Evolutionary conservation across 805 yeast species (phyloP), one percentile per base, ranked within the genome.

Genomic region (Starmerella stellata): DNA sequence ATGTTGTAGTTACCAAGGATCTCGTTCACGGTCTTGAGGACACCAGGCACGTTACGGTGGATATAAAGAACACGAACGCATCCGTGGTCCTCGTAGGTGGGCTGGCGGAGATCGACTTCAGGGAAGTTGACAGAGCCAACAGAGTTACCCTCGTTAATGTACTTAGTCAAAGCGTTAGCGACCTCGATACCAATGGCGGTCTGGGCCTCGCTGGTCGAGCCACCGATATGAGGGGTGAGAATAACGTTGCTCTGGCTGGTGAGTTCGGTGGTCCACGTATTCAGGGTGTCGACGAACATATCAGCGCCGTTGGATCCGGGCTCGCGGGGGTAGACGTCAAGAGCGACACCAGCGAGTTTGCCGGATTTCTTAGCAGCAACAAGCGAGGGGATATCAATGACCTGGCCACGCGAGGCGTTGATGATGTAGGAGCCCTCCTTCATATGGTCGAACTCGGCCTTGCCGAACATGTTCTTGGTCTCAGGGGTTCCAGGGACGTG

Each of bases 41-140:
- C 98, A 74, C 98, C 98, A 21, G 98, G 98, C 52, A 90, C 95
- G 63, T 90, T 90, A 63, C 80, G 90, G 66, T 90, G 98, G 55
- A 85, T 79, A 64, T 90, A 90, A 53, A 90, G 68, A 31, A 90
- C 94, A 66, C 98, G 80, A 49, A 85, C 95, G 38, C 58, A 60
- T 40, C 77, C 70, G 58, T 78, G 71, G 57, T 78, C 76, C 60
- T 81, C 93, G 56, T 81, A 93, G 61, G 78, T 70, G 53, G 82
- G 80, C 25, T 83, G 78, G 64, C 95, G 79, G 52, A 90, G 69
- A 20, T 87, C 65, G 48, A 90, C 95, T 66, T 90, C 96, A 55
- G 98, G 98, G 93, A 90, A 85, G 71, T 90, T 90, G 43, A 87
- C 98, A 4, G 96, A 85, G 54, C 95, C 96, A 37, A 71, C 71